Evolutionary conservation across 2,329 filamentous ascomycete species (phyloP), one percentile per base, ranked within the genome.

Genomic region (Penicillium sp.): DNA sequence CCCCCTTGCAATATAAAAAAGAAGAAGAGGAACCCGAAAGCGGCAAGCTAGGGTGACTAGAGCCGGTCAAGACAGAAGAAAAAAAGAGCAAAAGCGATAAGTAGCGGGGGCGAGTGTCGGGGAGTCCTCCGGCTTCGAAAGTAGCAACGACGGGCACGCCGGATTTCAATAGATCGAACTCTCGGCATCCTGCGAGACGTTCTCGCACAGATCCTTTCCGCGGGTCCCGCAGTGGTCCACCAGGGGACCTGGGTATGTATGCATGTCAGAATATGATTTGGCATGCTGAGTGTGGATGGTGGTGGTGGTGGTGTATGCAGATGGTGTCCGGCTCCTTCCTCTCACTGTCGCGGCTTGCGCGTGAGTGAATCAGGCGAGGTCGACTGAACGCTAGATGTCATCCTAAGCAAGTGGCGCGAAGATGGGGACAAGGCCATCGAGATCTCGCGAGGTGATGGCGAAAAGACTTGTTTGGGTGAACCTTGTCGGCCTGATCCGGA

Each of bases 361-460:
- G 30, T 32, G 3, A 42, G n/a, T 2, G 34, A 8, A 5, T 63
- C 59, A 50, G 58, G 48, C 18, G 55, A 63, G 40, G 21, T 54
- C 49, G 56, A 49, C 7, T 59, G 34, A 8, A 53, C 20, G 6
- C 50, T 54, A 12, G 56, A 54, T 7, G 61, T 64, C 61, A 64
- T 64, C 23, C 49, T 61, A n/a, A 64, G 59, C n/a, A 55, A 23
- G 37, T 63, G 60, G 27, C 54, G 60, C 23, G 61, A 63, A 1
- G 60, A 60, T 3, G 59, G 59, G 13, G 60, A 58, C 30, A 62
- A 32, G 8, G 60, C 58, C 54, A 60, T 58, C 12, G 59, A 60
- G 13, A 59, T 32, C n/a, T 63, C 58, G 21, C 53, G 49, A 36
- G 56, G 52, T 24, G 54, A 55, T 15, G 53, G 34, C 7, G 37